phyloP scores from a whole-genome alignment of 257 asterid genomes.

The Vinca minor region DNA sequence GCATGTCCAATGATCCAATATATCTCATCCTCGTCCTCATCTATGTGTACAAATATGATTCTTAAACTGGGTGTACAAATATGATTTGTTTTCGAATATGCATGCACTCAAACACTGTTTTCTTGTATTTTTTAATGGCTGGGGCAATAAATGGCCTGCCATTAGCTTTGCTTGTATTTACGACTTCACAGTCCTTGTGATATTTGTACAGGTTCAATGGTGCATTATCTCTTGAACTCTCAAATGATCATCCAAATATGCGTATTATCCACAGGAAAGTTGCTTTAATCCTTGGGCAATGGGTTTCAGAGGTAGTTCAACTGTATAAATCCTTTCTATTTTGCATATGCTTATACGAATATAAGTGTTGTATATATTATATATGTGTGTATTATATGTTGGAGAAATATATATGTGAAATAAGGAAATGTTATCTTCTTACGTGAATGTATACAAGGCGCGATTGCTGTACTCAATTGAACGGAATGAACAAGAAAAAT shows the following conservation, averaged over 20 bases:
- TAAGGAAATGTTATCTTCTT: neutral
- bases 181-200: slow-evolving; percentile 10
- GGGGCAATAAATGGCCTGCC: neutral
- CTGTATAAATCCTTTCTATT: neutral
- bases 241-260: slow-evolving; percentile 79
- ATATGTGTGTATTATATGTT: neutral
- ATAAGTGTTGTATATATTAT: neutral
- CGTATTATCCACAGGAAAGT: slow-evolving; percentile 90
- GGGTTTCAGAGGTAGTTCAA: slow-evolving; percentile 92
- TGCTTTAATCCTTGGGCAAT: slow-evolving; percentile 92
- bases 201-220: slow-evolving; percentile 74
- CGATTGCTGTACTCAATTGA: neutral
- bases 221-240: slow-evolving; percentile 76
- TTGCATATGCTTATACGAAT: neutral
- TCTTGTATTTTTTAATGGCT: neutral
- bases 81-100: neutral
- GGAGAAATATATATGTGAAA: neutral
- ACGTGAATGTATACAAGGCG: neutral
- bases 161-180: neutral
- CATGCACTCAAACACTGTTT: neutral
- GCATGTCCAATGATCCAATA: neutral
- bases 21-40: neutral
- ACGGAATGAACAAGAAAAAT: neutral
- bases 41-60: neutral
- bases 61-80: neutral